phyloP scores from a whole-genome alignment of 1,284 basidiomycete genomes.

The Retiboletus flavoniger region DNA sequence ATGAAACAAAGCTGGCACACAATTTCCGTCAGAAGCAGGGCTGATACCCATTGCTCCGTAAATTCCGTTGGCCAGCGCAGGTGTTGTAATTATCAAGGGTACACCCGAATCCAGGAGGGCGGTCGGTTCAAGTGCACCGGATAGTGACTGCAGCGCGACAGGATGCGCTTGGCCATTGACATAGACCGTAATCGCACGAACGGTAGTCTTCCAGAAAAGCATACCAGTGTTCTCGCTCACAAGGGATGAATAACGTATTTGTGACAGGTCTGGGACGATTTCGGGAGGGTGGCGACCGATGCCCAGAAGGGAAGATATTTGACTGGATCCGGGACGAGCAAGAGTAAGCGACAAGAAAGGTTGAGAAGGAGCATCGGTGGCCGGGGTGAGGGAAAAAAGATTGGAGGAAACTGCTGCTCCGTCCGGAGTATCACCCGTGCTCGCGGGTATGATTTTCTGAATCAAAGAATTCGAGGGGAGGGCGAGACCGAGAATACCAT shows the following conservation, averaged over 20 bases:
- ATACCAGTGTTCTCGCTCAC: slow-evolving; percentile 40
- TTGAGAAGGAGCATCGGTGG: slow-evolving; percentile 46
- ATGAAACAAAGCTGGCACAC: slow-evolving; percentile 40
- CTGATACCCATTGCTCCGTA: slow-evolving; percentile 69
- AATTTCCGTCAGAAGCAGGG: slow-evolving; percentile 60
- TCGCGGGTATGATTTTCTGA: slow-evolving; percentile 45
- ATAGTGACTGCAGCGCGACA: slow-evolving; percentile 40
- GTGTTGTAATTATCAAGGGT: slow-evolving; percentile 60
- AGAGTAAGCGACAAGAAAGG: slow-evolving; percentile 69
- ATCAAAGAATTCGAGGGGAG: slow-evolving; percentile 67
- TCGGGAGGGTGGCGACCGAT: slow-evolving; percentile 62
- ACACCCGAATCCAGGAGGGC: slow-evolving; percentile 71
- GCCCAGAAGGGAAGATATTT: slow-evolving; percentile 57
- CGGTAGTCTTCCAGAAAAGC: slow-evolving; percentile 59
- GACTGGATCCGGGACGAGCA: slow-evolving; percentile 58
- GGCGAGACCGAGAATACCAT: slow-evolving; percentile 71
- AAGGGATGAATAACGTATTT: slow-evolving; percentile 51
- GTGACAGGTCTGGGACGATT: slow-evolving; percentile 50
- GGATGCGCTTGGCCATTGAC: slow-evolving; percentile 43
- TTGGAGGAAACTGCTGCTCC: slow-evolving; percentile 65
- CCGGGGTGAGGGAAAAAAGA: slow-evolving; percentile 61
- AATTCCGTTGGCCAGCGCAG: slow-evolving; percentile 65
- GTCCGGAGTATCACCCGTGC: slow-evolving; percentile 48
- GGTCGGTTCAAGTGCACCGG: slow-evolving; percentile 44
- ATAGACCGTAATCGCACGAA: slow-evolving; percentile 61